A percentile compares a stretch with the other conserved stretches of the same genome.
These are phyloP conservation scores for Microcyclospora tardicrescens DNA, from an alignment of 2,329 filamentous ascomycete genomes.

Conservation along the genomic window DNA sequence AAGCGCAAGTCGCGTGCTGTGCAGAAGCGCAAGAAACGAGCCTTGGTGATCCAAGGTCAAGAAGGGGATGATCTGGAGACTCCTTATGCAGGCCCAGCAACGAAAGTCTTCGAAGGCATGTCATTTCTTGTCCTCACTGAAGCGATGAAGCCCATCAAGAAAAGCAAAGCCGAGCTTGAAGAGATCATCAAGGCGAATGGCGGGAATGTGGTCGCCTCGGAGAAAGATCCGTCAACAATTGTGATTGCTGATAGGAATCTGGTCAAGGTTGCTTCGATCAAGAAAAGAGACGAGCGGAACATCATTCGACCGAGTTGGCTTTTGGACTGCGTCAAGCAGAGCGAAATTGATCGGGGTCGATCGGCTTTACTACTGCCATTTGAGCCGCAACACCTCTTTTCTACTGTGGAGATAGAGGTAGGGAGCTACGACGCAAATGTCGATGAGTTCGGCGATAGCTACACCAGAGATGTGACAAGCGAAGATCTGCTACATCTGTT, in stretches of 20 bases:
- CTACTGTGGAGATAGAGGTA: constrained; percentile 45
- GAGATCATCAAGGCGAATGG: constrained; percentile 70
- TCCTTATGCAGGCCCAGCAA: constrained; percentile 44
- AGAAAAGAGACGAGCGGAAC: constrained; percentile 56
- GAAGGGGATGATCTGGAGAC: constrained; percentile 36
- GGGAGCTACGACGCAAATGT: constrained; percentile 47
- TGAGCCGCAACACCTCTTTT: constrained; percentile 59
- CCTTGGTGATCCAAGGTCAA: constrained; percentile 61
- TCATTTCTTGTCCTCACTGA: constrained; percentile 76
- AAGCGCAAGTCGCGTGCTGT: constrained; percentile 51
- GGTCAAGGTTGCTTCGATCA: constrained; percentile 71
- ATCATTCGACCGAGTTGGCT: constrained; percentile 75
- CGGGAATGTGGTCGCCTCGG: constrained; percentile 63
- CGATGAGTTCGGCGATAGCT: constrained; percentile 75
- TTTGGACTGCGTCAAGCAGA: constrained; percentile 60
- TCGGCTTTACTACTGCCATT: constrained; percentile 50
- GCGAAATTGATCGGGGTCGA: constrained; percentile 40
- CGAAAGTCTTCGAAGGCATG: constrained; percentile 58
- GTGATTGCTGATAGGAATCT: constrained; percentile 66
- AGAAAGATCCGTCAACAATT: constrained; percentile 51
- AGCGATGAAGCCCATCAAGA: constrained; percentile 54
- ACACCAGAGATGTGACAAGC: constrained; percentile 52
- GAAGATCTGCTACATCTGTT: constrained; percentile 48
- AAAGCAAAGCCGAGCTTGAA: constrained; percentile 67
- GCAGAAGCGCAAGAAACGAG: constrained; percentile 45